phyloP scores from a whole-genome alignment of 2,329 filamentous ascomycete species.

The Colletotrichum trifolii region DNA sequence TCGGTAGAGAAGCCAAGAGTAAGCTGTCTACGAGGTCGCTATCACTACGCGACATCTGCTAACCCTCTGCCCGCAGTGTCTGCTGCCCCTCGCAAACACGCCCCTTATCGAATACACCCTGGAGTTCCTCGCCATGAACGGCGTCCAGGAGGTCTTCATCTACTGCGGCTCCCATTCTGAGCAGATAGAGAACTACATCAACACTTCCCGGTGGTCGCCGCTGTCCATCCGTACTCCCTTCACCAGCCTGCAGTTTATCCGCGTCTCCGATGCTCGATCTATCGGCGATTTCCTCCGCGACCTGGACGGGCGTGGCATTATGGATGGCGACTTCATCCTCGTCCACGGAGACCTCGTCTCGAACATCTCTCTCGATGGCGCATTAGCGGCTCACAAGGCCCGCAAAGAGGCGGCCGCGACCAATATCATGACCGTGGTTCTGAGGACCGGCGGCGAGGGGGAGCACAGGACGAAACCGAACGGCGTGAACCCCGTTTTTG shows the following conservation, averaged over 20 bases:
- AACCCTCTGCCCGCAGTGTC: slow-evolving; percentile 70
- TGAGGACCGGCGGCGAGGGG: slow-evolving; percentile 78
- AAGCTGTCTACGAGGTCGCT: slow-evolving; percentile 46
- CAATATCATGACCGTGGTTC: slow-evolving; percentile 96
- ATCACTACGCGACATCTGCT: slow-evolving; percentile 35
- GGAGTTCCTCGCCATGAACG: slow-evolving; percentile 94
- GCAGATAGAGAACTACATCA: slow-evolving; percentile 87
- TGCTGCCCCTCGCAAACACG: slow-evolving; percentile 91
- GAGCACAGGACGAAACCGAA: slow-evolving; percentile 82
- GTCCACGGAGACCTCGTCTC: slow-evolving; percentile 94
- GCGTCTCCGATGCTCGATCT: slow-evolving; percentile 83
- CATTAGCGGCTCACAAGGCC: slow-evolving; percentile 81
- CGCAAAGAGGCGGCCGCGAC: slow-evolving; percentile 88
- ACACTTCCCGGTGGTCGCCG: slow-evolving; percentile 78
- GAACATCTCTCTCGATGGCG: slow-evolving; percentile 85
- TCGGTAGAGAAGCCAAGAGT: slow-evolving; percentile 90
- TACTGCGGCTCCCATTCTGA: slow-evolving; percentile 91
- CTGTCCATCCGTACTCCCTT: slow-evolving; percentile 72
- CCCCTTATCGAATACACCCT: slow-evolving; percentile 98
- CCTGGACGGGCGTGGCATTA: slow-evolving; percentile 84
- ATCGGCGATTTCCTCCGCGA: slow-evolving; percentile 96
- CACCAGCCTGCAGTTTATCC: slow-evolving; percentile 82
- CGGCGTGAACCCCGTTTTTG: slow-evolving; percentile 83
- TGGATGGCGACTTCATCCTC: slow-evolving; percentile 90
- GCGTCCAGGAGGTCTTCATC: slow-evolving; percentile 92